Percentiles rank a stretch among this genome's conserved stretches.
These are phyloP conservation scores for Penicillium fimorum DNA, from an alignment of 495 filamentous ascomycete species.

Conservation along the genomic window DNA sequence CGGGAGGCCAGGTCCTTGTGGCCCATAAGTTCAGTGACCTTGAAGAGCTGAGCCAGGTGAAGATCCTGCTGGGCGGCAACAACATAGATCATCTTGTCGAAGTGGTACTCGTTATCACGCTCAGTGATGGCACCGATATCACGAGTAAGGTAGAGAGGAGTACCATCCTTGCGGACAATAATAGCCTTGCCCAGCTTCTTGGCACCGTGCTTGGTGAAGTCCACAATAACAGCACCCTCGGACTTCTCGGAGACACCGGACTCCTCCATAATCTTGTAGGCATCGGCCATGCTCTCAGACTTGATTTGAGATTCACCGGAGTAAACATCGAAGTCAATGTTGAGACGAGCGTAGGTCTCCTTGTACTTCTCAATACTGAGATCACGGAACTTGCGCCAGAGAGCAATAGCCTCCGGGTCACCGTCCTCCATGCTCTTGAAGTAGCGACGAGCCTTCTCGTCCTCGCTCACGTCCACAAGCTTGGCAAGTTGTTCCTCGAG, in stretches of 20 bases:
- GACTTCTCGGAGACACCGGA: conserved; percentile 75
- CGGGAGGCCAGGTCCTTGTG: conserved; percentile 57
- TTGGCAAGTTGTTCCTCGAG: conserved; percentile 51
- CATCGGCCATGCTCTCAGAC: conserved; percentile 73
- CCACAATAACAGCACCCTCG: conserved; percentile 83
- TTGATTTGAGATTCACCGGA: conserved; percentile 91
- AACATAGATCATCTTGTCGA: conserved; percentile 78
- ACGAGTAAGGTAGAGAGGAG: conserved; percentile 66
- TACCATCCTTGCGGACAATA: conserved; percentile 67
- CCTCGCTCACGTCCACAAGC: conserved; percentile 57
- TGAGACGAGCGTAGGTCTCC: conserved; percentile 76
- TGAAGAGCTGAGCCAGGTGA: conserved; percentile 72
- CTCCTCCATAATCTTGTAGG: conserved; percentile 61
- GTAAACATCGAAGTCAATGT: conserved; percentile 93
- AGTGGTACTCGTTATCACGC: conserved; percentile 60
- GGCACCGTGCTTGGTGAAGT: conserved; percentile 72
- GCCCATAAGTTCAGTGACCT: conserved; percentile 67
- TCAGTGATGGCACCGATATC: conserved; percentile 68
- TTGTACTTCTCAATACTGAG: conserved; percentile 86
- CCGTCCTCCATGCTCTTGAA: conserved; percentile 92
- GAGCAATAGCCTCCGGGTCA: conserved; percentile 68
- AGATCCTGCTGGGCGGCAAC: conserved; percentile 68
- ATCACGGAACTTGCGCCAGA: conserved; percentile 87
- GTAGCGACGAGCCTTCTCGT: conserved; percentile 68
- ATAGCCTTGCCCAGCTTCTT: conserved; percentile 69